Conservation (phyloP, 2,329 filamentous ascomycete species). For the Teratosphaeria gauchensis region DNA sequence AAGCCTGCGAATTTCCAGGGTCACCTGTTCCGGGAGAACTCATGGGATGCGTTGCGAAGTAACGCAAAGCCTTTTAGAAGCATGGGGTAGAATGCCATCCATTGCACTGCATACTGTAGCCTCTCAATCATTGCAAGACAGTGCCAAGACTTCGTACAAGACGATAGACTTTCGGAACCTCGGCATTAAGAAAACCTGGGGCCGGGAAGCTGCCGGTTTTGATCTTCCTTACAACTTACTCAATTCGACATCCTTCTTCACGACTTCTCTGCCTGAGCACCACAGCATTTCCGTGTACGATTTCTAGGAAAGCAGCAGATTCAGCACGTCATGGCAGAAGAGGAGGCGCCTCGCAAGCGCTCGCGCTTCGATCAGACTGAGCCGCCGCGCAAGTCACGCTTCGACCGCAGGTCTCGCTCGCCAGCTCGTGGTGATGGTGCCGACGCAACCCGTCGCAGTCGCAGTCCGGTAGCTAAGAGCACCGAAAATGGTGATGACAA, state of each 20-base stretch:
- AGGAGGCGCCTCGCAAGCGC: constrained; percentile 57
- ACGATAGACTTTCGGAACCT: too few species aligned
- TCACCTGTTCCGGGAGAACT: too few species aligned
- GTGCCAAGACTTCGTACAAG: too few species aligned
- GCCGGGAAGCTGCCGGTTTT: neutral
- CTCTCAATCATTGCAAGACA: too few species aligned
- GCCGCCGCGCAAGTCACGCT: constrained; percentile 60
- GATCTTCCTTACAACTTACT: neutral
- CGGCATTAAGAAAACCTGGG: neutral
- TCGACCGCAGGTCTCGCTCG: constrained; percentile 75
- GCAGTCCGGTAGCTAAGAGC: constrained; percentile 58
- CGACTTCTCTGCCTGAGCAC: neutral
- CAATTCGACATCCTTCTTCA: neutral
- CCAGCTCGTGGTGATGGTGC: constrained; percentile 53
- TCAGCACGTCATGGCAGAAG: constrained; percentile 57
- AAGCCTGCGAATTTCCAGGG: too few species aligned
- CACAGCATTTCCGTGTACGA: neutral
- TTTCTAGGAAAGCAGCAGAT: neutral
- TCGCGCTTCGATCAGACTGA: constrained; percentile 83
- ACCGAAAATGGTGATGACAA: constrained; percentile 42
- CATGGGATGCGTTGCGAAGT: too few species aligned
- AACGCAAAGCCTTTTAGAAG: too few species aligned
- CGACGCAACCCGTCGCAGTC: constrained; percentile 52
- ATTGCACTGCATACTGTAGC: too few species aligned
- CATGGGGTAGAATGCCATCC: too few species aligned